phyloP scores from a whole-genome alignment of 176 grass and related monocot species.

The Aechmea fasciata region DNA sequence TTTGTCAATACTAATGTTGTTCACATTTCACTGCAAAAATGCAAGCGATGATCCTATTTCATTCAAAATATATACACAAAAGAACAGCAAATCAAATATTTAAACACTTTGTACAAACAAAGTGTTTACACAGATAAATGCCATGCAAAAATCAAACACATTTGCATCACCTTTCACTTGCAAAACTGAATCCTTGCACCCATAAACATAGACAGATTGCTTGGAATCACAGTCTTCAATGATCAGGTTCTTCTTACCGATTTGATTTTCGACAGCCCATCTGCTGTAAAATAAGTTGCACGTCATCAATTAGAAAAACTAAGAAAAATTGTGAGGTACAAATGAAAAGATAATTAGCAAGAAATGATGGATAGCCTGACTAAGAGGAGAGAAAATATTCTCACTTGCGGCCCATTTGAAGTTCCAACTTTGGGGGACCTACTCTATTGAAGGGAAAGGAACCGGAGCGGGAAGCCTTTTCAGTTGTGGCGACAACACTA shows the following conservation, averaged over 20 bases:
- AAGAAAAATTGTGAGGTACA: not conserved
- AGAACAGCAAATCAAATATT: not conserved
- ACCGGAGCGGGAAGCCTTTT: conserved; percentile 45
- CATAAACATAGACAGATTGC: conserved; percentile 84
- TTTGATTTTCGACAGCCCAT: conserved; percentile 93
- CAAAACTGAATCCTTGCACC: conserved; percentile 95
- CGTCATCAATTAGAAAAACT: not conserved
- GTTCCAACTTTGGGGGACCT: conserved; percentile 82
- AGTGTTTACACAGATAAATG: not conserved
- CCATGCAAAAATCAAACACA: conserved; percentile 11
- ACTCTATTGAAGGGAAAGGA: conserved; percentile 50
- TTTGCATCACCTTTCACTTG: conserved; percentile 78
- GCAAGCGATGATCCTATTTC: conserved; percentile 4
- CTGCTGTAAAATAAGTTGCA: conserved; percentile 25
- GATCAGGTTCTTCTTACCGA: conserved; percentile 68
- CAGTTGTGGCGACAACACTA: conserved; percentile 43
- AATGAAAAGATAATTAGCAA: not conserved
- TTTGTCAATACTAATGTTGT: conserved; percentile 94
- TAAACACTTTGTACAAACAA: not conserved
- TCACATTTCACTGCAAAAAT: conserved; percentile 76
- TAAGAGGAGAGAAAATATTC: conserved; percentile 12
- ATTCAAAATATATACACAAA: conserved; percentile 6
- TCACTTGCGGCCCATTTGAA: conserved; percentile 98
- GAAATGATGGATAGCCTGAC: not conserved
- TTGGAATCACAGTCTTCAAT: conserved; percentile 95